Percentiles rank a stretch among this genome's conserved stretches.
phyloP scores from a whole-genome alignment of 345 rosid species.

The Xanthoceras sorbifolium region DNA sequence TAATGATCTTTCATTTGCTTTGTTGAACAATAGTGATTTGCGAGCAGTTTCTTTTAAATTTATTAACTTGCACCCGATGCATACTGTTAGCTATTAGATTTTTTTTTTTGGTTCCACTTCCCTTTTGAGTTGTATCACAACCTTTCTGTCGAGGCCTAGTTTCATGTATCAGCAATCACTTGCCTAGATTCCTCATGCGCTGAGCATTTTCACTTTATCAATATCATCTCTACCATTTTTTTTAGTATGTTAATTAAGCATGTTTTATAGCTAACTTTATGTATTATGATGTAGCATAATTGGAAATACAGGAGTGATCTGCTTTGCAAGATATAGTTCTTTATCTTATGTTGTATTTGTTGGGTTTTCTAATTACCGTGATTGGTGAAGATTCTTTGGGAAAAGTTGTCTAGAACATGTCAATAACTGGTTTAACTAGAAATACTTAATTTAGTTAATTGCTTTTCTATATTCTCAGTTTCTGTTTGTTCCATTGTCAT shows the following conservation, averaged over 20 bases:
- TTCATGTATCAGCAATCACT: background rate
- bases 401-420: background rate
- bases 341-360: background rate
- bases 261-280: background rate
- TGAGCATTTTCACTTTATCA: background rate
- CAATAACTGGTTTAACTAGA: background rate
- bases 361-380: background rate
- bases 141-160: background rate
- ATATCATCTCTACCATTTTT: background rate
- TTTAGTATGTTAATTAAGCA: background rate
- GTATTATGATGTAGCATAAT: background rate
- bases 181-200: background rate
- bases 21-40: background rate
- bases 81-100: background rate
- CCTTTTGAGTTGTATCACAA: background rate
- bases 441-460: slow-evolving; percentile 13
- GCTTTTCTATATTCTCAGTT: slow-evolving; percentile 16
- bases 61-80: background rate
- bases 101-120: background rate
- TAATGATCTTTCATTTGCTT: background rate
- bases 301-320: background rate
- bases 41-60: background rate
- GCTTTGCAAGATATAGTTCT: background rate
- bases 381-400: background rate
- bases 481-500: slow-evolving; percentile 16